phyloP scores from a whole-genome alignment of 495 filamentous ascomycete species.

The Penicillium argentinense region DNA sequence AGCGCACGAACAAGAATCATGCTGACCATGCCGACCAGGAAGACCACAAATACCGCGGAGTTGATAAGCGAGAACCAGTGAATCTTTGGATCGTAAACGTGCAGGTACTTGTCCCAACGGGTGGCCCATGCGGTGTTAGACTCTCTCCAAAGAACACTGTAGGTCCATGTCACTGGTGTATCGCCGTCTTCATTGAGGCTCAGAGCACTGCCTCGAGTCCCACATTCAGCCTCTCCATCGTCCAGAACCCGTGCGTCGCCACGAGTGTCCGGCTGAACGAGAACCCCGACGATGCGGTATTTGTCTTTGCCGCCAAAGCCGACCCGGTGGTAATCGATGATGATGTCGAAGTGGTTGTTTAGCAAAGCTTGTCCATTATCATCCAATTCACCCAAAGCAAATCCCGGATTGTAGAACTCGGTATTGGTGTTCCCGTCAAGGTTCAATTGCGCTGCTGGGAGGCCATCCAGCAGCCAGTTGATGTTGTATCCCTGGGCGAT shows the following conservation, averaged over 20 bases:
- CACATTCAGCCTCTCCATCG: conserved; percentile 62
- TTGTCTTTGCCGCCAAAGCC: conserved; percentile 54
- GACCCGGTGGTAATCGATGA: conserved; percentile 88
- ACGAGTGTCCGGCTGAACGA: conserved; percentile 77
- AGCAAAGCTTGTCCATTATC: conserved; percentile 58
- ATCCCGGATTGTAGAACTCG: conserved; percentile 83
- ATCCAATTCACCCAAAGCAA: conserved; percentile 70
- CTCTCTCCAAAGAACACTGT: conserved; percentile 81
- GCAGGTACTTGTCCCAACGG: conserved; percentile 95
- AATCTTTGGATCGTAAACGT: conserved; percentile 93
- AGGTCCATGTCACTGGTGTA: conserved; percentile 80
- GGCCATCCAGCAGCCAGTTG: conserved; percentile 93
- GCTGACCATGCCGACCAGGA: conserved; percentile 85
- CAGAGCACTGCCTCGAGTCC: conserved; percentile 49
- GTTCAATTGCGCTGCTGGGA: conserved; percentile 82
- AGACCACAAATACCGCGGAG: conserved; percentile 87
- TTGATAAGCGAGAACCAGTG: conserved; percentile 98
- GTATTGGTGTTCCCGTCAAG: conserved; percentile 69
- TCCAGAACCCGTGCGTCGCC: conserved; percentile 54
- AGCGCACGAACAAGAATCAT: conserved; percentile 85
- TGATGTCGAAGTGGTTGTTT: conserved; percentile 93
- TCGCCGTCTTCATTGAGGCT: conserved; percentile 63
- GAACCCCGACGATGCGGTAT: conserved; percentile 86
- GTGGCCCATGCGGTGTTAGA: conserved; percentile 89
- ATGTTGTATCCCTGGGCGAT: conserved; percentile 83